phyloP scores from a whole-genome alignment of 164 flowering plant genomes.

The Vitis vinifera region ASM3070453v1 NC_081822.1:776001-776500 shows the following conservation, averaged over 20 bases:
- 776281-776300: not conserved
- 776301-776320: too few species aligned
- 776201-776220: slow-evolving; percentile 62
- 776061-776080: slow-evolving; percentile 65
- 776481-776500: too few species aligned
- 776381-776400: too few species aligned
- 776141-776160: slow-evolving; percentile 37
- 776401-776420: too few species aligned
- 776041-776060: slow-evolving; percentile 65
- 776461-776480: too few species aligned
- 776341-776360: too few species aligned
- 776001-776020: slow-evolving; percentile 70
- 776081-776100: not conserved
- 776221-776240: slow-evolving; percentile 65
- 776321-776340: too few species aligned
- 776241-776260: slow-evolving; percentile 64
- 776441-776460: too few species aligned
- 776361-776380: too few species aligned
- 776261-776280: slow-evolving; percentile 12
- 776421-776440: too few species aligned
- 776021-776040: slow-evolving; percentile 48
- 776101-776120: not conserved
- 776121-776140: not conserved
- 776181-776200: slow-evolving; percentile 84
- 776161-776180: slow-evolving; percentile 66